Base-by-base conservation (phyloP, 2,329 filamentous ascomycete species). In the Septoria petroselini region DNA sequence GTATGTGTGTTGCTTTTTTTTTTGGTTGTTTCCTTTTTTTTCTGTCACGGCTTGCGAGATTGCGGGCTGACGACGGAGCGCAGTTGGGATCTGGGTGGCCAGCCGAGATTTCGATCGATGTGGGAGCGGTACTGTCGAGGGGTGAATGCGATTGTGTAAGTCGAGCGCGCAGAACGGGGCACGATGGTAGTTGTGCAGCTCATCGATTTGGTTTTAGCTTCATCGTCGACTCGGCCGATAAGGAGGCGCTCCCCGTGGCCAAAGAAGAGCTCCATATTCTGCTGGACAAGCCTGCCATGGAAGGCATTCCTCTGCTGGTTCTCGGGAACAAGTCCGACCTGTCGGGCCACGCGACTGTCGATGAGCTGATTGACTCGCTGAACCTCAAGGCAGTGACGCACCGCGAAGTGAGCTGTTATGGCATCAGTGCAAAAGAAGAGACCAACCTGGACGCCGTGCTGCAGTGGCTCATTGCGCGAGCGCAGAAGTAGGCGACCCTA, bases 41-140 rank as follows among this genome's bases (percentile, higher is more conserved):
- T n/a, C 6, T 5, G n/a, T 23, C 5, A 25, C 9, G 19, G n/a
- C 19, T 34, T 3, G 27, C 4, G 44, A 8, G 18, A n/a, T 15
- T 25, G 39, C 60, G n/a, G n/a, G n/a, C n/a, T n/a, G n/a, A n/a
- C 69, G 64, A 68, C 50, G 55, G 59, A 54, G 58, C 51, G 33
- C 61, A 84, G 82, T 73, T 98, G 93, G 93, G 93, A 98, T 75
- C 83, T 98, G 58, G 93, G 93, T 62, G 93, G 93, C 46, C 93
- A 98, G 73, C 91, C 93, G 62, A 83, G 91, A 59, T 98, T 97
- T 75, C 87, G 93, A 66, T 88, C 88, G 62, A 98, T 98, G 93
- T 98, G 93, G 93, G 93, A 98, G 77, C 81, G 93, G 66, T 98
- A 98, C 71, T 97, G 93, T 73, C 88, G 91, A 58, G 93, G 90